phyloP scores from a whole-genome alignment of 257 asterid species.

The Forsythia suspensa region DNA sequence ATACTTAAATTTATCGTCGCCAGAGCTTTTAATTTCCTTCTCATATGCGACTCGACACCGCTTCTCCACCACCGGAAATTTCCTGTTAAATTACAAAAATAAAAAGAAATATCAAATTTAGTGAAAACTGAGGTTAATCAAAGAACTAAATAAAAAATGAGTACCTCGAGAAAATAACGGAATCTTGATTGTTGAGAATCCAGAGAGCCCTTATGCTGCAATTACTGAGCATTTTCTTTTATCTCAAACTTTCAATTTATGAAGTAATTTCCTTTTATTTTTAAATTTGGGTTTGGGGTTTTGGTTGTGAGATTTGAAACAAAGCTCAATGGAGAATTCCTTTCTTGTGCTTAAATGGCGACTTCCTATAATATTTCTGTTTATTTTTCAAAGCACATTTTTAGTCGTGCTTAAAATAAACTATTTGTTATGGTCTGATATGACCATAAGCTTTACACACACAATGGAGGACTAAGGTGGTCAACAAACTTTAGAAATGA shows the following conservation, averaged over 20 bases:
- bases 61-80: slow-evolving; percentile 91
- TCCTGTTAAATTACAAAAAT: slow-evolving; percentile 40
- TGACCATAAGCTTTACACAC: too few species aligned
- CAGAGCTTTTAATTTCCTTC: slow-evolving; percentile 31
- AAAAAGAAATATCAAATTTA: not conserved
- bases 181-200: slow-evolving; percentile 84
- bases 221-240: slow-evolving; percentile 57
- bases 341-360: too few species aligned
- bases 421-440: too few species aligned
- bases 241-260: not conserved
- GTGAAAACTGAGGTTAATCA: not conserved
- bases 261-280: not conserved
- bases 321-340: not conserved
- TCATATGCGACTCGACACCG: slow-evolving; percentile 78
- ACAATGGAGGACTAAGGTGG: too few species aligned
- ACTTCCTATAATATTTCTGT: too few species aligned
- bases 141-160: not conserved
- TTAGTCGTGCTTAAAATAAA: too few species aligned
- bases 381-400: too few species aligned
- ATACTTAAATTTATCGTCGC: slow-evolving; percentile 35
- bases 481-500: too few species aligned
- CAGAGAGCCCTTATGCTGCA: slow-evolving; percentile 92
- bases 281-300: not conserved
- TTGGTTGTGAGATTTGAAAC: not conserved
- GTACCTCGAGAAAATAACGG: slow-evolving; percentile 81